Evolutionary conservation across 768 basidiomycete species (phyloP).

Genomic region (Collybiopsis luxurians): DNA sequence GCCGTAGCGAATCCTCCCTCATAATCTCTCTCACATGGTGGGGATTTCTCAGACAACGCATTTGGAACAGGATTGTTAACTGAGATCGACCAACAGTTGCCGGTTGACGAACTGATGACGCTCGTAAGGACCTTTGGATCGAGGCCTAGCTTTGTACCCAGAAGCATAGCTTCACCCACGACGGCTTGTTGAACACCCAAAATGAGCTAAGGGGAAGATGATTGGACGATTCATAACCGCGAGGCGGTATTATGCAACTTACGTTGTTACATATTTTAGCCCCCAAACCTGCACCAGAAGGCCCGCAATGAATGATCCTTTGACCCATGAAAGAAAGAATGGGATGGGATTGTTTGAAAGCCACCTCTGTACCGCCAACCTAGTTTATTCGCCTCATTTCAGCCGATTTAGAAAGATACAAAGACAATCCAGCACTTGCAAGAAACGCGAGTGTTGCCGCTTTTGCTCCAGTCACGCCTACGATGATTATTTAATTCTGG

Average conservation of each 20-base stretch:
- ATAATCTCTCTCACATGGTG: conserved; percentile 81
- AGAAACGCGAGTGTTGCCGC: conserved; percentile 90
- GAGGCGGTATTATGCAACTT: conserved; percentile 20
- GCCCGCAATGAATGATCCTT: conserved; percentile 80
- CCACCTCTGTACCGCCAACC: conserved; percentile 59
- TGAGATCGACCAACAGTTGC: conserved; percentile 78
- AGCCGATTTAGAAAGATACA: not conserved
- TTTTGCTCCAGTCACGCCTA: conserved; percentile 84
- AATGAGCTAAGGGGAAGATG: conserved; percentile 41
- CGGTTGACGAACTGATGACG: conserved; percentile 85
- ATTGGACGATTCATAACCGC: not conserved
- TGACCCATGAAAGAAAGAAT: conserved; percentile 74
- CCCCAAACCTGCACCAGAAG: conserved; percentile 76
- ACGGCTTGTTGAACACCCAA: conserved; percentile 81
- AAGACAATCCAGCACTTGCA: conserved; percentile 32
- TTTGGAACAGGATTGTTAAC: conserved; percentile 87
- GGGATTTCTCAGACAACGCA: conserved; percentile 65
- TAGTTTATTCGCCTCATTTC: not conserved
- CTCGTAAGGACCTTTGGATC: conserved; percentile 72
- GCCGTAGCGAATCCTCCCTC: conserved; percentile 84
- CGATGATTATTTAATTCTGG: too few relatives aligned
- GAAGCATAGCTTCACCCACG: conserved; percentile 86
- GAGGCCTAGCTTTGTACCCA: conserved; percentile 80
- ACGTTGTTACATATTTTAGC: conserved; percentile 93
- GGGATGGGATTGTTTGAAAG: conserved; percentile 57